Percentiles rank a stretch among this genome's conserved stretches.
These are phyloP conservation scores for Thelephora aurantiotincta DNA, from an alignment of 768 basidiomycete genomes.

Conservation along the genomic window DNA sequence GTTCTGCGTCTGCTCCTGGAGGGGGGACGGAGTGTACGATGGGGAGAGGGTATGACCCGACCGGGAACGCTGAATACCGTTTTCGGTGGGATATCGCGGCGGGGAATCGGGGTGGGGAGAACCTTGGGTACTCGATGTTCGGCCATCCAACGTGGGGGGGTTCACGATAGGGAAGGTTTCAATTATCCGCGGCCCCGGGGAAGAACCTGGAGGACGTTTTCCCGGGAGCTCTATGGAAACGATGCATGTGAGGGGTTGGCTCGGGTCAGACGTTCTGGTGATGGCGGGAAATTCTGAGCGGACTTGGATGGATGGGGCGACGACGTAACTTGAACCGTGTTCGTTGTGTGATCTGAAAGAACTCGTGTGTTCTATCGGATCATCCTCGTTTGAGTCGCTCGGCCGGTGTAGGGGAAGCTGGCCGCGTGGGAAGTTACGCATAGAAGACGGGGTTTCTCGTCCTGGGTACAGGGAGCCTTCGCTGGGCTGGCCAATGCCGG, in stretches of 20 bases:
- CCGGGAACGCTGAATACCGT: background rate
- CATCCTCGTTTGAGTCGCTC: slow-evolving; percentile 72
- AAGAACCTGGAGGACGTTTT: slow-evolving; percentile 31
- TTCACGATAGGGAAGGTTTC: background rate
- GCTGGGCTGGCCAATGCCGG: slow-evolving; percentile 67
- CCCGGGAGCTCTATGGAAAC: slow-evolving; percentile 87
- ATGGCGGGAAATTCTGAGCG: slow-evolving; percentile 83
- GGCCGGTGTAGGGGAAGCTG: slow-evolving; percentile 13
- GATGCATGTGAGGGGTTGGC: slow-evolving; percentile 86
- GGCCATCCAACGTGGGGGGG: background rate
- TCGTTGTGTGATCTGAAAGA: slow-evolving; percentile 24
- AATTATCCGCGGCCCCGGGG: slow-evolving; percentile 30
- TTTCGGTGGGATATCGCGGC: background rate
- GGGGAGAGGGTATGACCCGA: background rate
- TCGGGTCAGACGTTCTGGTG: slow-evolving; percentile 49
- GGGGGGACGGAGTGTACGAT: background rate
- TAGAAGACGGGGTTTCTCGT: slow-evolving; percentile 38
- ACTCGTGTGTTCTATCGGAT: slow-evolving; percentile 35
- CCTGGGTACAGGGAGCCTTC: slow-evolving; percentile 50
- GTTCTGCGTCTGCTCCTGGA: background rate
- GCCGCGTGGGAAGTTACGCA: slow-evolving; percentile 20
- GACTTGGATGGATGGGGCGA: slow-evolving; percentile 88
- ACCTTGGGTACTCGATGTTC: background rate
- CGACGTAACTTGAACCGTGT: slow-evolving; percentile 40
- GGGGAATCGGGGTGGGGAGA: background rate